Conservation (phyloP, 2,329 filamentous ascomycete genomes). For the Pseudopyricularia cyperi region DNA sequence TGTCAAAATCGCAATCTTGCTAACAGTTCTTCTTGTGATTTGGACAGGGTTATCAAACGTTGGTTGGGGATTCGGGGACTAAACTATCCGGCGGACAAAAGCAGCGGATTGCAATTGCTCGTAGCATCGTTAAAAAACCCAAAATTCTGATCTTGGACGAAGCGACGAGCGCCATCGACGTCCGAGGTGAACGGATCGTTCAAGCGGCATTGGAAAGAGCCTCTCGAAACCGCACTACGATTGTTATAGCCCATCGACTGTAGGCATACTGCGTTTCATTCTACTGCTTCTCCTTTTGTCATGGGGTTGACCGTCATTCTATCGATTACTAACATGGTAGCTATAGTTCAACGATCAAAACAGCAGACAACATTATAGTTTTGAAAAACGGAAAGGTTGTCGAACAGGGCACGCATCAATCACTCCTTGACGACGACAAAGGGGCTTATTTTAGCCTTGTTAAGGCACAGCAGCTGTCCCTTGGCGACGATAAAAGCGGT, state of each 20-base stretch:
- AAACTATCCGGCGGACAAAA: constrained; percentile 59
- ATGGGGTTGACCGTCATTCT: not conserved
- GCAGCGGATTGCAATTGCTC: constrained; percentile 60
- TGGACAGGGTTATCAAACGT: constrained; percentile 8
- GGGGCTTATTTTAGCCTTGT: constrained; percentile 59
- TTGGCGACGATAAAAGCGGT: constrained; percentile 31
- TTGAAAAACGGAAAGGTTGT: constrained; percentile 56
- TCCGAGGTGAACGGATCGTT: constrained; percentile 51
- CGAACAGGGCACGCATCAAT: constrained; percentile 65
- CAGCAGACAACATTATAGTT: constrained; percentile 69
- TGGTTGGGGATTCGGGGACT: constrained; percentile 14
- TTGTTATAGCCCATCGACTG: constrained; percentile 57
- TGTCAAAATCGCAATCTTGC: not conserved
- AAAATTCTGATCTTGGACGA: constrained; percentile 59
- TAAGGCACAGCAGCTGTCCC: constrained; percentile 43
- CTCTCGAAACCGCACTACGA: constrained; percentile 67
- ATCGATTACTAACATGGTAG: not conserved
- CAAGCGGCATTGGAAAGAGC: constrained; percentile 44
- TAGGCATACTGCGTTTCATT: not conserved
- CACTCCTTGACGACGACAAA: constrained; percentile 44
- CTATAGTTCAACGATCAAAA: constrained; percentile 50
- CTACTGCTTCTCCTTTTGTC: not conserved
- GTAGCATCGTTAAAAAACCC: constrained; percentile 55
- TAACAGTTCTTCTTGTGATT: not conserved
- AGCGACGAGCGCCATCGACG: constrained; percentile 53